Percentiles rank a stretch among this genome's conserved stretches.
These are phyloP conservation scores for Acanthamoeba lenticulata DNA, from an alignment of 208 protist genomes.

Conservation along the genomic window DNA sequence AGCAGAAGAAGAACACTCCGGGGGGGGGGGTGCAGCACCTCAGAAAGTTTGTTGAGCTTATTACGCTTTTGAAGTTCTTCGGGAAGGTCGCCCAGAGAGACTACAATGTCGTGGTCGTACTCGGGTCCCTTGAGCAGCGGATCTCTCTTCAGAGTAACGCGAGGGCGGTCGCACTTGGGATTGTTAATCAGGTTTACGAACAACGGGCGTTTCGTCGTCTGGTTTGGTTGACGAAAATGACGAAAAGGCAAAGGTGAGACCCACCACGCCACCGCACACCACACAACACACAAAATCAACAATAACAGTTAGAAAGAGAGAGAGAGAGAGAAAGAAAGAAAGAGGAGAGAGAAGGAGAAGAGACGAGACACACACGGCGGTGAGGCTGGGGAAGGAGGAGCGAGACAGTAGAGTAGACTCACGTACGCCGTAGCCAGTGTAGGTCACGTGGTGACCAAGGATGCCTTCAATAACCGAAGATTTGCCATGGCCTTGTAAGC, in stretches of 20 bases:
- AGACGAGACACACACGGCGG: too few species aligned
- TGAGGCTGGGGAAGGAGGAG: not conserved
- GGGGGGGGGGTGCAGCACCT: not conserved
- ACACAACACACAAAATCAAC: too few species aligned
- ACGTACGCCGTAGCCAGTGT: conserved; percentile 43
- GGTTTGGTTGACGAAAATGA: not conserved
- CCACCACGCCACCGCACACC: too few species aligned
- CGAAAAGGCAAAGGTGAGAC: not conserved
- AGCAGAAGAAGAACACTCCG: not conserved
- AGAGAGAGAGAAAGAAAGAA: too few species aligned
- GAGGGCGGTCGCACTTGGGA: conserved; percentile 56
- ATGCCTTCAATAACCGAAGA: conserved; percentile 78
- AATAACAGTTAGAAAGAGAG: too few species aligned
- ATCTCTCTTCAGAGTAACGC: conserved; percentile 78
- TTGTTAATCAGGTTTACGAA: conserved; percentile 78
- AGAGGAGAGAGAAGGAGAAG: not conserved
- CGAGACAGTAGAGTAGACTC: not conserved
- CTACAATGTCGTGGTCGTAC: conserved; percentile 72
- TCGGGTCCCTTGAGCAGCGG: conserved; percentile 73
- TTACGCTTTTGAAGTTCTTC: conserved; percentile 77
- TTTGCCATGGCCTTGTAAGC: conserved; percentile 71
- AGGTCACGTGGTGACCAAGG: conserved; percentile 69
- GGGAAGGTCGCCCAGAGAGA: not conserved
- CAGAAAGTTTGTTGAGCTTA: conserved; percentile 7
- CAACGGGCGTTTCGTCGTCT: conserved; percentile 69